These are phyloP conservation scores for Ramichloridium luteum DNA, from an alignment of 2,329 filamentous ascomycete species.

Conservation along the genomic window DNA sequence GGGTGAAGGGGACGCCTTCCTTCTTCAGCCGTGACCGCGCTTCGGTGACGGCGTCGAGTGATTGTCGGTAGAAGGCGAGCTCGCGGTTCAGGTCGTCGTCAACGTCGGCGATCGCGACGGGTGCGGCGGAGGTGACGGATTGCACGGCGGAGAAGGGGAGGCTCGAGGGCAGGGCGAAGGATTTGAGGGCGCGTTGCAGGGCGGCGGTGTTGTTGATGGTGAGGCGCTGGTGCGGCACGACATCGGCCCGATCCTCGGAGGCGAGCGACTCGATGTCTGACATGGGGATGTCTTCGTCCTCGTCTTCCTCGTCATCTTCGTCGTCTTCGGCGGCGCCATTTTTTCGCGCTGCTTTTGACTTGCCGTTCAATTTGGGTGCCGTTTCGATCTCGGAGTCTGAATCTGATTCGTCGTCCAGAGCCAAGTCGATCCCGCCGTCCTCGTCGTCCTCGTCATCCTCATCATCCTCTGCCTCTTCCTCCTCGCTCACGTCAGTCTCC, in stretches of 20 bases:
- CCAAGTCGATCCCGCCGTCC: constrained; percentile 12
- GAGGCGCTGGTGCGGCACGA: constrained; percentile 79
- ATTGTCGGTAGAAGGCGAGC: constrained; percentile 84
- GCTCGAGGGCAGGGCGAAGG: constrained; percentile 58
- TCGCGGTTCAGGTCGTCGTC: constrained; percentile 89
- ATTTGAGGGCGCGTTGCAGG: constrained; percentile 65
- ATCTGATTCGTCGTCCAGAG: constrained; percentile 27
- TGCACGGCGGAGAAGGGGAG: constrained; percentile 78
- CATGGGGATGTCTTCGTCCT: constrained; percentile 78
- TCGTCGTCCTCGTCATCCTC: constrained; percentile 25
- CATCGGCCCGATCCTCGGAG: constrained; percentile 72
- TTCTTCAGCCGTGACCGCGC: constrained; percentile 65
- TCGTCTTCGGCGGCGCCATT: constrained; percentile 32
- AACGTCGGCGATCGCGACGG: constrained; percentile 66
- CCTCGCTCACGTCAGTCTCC: constrained; percentile 21
- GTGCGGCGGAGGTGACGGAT: constrained; percentile 54
- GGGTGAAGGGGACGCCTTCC: constrained; percentile 74
- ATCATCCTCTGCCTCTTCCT: constrained; percentile 32
- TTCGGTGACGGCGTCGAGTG: constrained; percentile 61
- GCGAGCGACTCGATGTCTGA: constrained; percentile 72
- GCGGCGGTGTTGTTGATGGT: constrained; percentile 96
- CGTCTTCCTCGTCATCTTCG: constrained; percentile 51
- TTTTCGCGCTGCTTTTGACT: constrained; percentile 7
- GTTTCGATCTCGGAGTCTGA: constrained; percentile 23
- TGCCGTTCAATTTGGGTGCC: constrained; percentile 6